Percentiles rank a stretch among this genome's conserved stretches.
Conservation (phyloP, 176 grass and related monocot genomes). For the Carex parvula region DNA sequence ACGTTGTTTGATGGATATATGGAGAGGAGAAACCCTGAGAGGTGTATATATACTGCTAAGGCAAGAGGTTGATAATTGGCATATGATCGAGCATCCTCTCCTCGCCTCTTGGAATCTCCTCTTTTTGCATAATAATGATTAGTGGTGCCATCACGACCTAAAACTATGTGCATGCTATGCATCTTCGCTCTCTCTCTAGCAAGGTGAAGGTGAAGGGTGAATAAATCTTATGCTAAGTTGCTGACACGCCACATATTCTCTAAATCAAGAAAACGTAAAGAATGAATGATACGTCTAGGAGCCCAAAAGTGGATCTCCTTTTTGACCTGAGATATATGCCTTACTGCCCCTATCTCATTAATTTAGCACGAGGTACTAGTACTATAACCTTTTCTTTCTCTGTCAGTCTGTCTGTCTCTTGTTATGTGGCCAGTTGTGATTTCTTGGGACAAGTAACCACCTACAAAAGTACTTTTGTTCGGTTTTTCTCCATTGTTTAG, state of each 20-base stretch:
- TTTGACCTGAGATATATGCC: constrained; percentile 26
- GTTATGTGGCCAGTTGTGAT: constrained; percentile 23
- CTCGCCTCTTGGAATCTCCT: constrained; percentile 26
- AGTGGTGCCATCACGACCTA: constrained; percentile 30
- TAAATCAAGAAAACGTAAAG: constrained; percentile 27
- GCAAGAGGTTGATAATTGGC: constrained; percentile 24
- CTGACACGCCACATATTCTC: constrained; percentile 33
- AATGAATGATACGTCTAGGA: constrained; percentile 26
- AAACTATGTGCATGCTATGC: neutral
- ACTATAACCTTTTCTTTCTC: neutral
- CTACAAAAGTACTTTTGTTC: constrained; percentile 24
- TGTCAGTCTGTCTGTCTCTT: neutral
- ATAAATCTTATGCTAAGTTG: constrained; percentile 23
- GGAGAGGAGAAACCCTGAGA: constrained; percentile 15
- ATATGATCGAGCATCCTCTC: constrained; percentile 9
- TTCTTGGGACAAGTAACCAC: constrained; percentile 25
- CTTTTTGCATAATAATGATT: constrained; percentile 25
- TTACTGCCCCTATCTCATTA: constrained; percentile 7
- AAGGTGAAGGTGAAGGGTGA: constrained; percentile 9
- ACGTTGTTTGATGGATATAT: constrained; percentile 25
- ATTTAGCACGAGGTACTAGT: constrained; percentile 21
- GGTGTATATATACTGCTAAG: constrained; percentile 13
- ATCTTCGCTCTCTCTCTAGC: constrained; percentile 13
- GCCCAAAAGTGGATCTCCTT: constrained; percentile 29
- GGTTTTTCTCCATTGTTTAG: constrained; percentile 14